phyloP scores from a whole-genome alignment of 139 green algal species.

The Chloropicon primus region DNA sequence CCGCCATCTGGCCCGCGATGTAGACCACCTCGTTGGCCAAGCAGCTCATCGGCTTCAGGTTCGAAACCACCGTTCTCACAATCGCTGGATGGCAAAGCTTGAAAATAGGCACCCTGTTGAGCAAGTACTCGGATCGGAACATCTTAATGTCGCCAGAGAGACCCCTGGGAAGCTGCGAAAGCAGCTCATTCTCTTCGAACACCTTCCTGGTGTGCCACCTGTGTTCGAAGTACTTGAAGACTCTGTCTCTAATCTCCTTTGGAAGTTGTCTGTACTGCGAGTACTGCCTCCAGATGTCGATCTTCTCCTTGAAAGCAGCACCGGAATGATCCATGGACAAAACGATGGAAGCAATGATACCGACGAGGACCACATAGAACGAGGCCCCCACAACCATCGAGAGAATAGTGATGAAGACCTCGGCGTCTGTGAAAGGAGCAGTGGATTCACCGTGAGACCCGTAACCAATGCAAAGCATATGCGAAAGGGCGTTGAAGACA shows the following conservation, averaged over 20 bases:
- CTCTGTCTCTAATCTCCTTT: not conserved
- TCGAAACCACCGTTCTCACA: constrained; percentile 20
- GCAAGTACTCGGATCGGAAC: constrained; percentile 22
- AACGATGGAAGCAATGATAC: constrained; percentile 26
- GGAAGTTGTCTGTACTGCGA: constrained; percentile 7
- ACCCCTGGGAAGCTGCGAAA: constrained; percentile 17
- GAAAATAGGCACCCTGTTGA: constrained; percentile 26
- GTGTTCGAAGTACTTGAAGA: constrained; percentile 4
- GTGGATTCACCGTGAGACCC: not conserved
- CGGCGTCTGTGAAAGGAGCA: not conserved
- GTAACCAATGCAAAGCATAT: constrained; percentile 32
- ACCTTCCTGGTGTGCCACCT: constrained; percentile 9
- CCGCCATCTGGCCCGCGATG: constrained; percentile 19
- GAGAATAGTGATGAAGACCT: not conserved
- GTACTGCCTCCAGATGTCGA: constrained; percentile 4
- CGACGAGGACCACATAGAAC: constrained; percentile 31
- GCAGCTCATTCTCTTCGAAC: not conserved
- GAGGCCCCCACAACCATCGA: constrained; percentile 4
- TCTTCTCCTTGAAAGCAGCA: not conserved
- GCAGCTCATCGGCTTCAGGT: constrained; percentile 20
- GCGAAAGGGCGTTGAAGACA: constrained; percentile 21
- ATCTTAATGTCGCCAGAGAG: constrained; percentile 26
- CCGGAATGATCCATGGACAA: not conserved
- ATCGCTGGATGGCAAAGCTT: constrained; percentile 18
- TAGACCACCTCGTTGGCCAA: constrained; percentile 22